A percentile compares a stretch with the other conserved stretches of the same genome.
phyloP scores from a whole-genome alignment of 768 basidiomycete species.

The Russula sp. region DNA sequence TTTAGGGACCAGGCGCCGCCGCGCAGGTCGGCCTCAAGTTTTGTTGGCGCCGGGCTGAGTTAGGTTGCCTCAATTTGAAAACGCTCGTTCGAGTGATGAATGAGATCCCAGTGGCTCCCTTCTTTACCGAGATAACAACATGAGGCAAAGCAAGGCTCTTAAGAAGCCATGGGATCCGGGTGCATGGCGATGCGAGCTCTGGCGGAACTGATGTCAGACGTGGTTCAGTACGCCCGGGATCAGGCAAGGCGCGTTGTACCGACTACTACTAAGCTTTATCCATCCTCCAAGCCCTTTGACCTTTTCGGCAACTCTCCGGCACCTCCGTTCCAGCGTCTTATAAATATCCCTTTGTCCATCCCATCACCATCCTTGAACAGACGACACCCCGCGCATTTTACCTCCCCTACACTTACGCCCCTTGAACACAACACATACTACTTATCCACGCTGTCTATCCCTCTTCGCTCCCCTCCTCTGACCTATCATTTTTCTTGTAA shows the following conservation, averaged over 20 bases:
- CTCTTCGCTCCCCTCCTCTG: background rate
- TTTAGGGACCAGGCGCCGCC: slow-evolving; percentile 20
- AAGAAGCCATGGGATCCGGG: background rate
- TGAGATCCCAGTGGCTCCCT: slow-evolving; percentile 2
- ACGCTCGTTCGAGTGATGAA: slow-evolving; percentile 8
- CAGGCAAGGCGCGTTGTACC: background rate
- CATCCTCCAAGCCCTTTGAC: slow-evolving; percentile 12
- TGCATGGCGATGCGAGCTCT: slow-evolving; percentile 2
- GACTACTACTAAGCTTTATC: background rate
- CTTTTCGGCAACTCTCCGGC: slow-evolving; percentile 18
- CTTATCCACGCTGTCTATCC: background rate
- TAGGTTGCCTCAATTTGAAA: slow-evolving; percentile 17
- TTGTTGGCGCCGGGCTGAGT: slow-evolving; percentile 13
- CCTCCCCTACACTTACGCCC: slow-evolving; percentile 12
- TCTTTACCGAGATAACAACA: slow-evolving; percentile 12
- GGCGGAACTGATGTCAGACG: slow-evolving; percentile 19
- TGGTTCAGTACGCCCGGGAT: background rate
- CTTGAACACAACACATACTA: background rate
- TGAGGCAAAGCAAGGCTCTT: slow-evolving; percentile 12
- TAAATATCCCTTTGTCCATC: slow-evolving; percentile 19
- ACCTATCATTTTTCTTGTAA: background rate
- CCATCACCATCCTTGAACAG: slow-evolving; percentile 5
- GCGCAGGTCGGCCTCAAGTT: slow-evolving; percentile 20
- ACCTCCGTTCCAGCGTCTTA: slow-evolving; percentile 13
- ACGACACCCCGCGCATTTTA: background rate